Conservation (phyloP, 2,329 filamentous ascomycete species). For the Alternaria sp. region DNA sequence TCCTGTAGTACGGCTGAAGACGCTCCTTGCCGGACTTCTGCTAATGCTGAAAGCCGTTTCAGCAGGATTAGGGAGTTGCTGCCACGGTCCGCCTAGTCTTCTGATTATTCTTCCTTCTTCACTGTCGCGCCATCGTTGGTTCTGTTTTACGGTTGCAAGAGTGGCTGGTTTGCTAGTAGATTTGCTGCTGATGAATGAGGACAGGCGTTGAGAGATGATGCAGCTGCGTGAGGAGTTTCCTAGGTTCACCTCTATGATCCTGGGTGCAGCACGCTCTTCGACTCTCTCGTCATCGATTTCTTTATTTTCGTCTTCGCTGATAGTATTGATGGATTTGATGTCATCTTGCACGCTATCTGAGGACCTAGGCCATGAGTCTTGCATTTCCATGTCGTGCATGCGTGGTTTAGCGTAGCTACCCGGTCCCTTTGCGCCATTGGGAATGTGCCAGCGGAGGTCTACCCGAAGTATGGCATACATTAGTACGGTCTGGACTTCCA, state of each 20-base stretch:
- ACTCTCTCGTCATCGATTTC: slow-evolving; percentile 12
- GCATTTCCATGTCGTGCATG: slow-evolving; percentile 30
- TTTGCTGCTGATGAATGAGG: slow-evolving; percentile 10
- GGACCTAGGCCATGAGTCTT: slow-evolving; percentile 26
- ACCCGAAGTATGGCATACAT: slow-evolving; percentile 73
- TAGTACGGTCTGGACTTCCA: slow-evolving; percentile 75
- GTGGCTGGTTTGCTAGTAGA: slow-evolving; percentile 7
- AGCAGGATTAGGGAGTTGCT: slow-evolving; percentile 17
- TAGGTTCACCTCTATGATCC: slow-evolving; percentile 17
- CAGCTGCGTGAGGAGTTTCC: slow-evolving; percentile 11
- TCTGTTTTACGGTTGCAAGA: slow-evolving; percentile 21
- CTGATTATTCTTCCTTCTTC: slow-evolving; percentile 33
- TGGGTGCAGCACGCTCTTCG: slow-evolving; percentile 1
- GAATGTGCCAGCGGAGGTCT: slow-evolving; percentile 78
- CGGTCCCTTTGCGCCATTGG: slow-evolving; percentile 69
- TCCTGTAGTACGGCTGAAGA: slow-evolving; percentile 11
- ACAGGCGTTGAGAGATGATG: slow-evolving; percentile 18
- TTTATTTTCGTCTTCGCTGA: slow-evolving; percentile 10
- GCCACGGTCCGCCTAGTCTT: slow-evolving; percentile 35
- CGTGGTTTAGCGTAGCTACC: slow-evolving; percentile 33
- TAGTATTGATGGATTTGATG: slow-evolving; percentile 2
- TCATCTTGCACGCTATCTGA: slow-evolving; percentile 11
- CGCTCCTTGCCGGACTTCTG: slow-evolving; percentile 12
- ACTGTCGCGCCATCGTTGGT: slow-evolving; percentile 31
- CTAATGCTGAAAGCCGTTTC: slow-evolving; percentile 13